A percentile compares a stretch with the other conserved stretches of the same genome.
Conservation (phyloP, 257 asterid species). For the Buddleja alternifolia region DNA sequence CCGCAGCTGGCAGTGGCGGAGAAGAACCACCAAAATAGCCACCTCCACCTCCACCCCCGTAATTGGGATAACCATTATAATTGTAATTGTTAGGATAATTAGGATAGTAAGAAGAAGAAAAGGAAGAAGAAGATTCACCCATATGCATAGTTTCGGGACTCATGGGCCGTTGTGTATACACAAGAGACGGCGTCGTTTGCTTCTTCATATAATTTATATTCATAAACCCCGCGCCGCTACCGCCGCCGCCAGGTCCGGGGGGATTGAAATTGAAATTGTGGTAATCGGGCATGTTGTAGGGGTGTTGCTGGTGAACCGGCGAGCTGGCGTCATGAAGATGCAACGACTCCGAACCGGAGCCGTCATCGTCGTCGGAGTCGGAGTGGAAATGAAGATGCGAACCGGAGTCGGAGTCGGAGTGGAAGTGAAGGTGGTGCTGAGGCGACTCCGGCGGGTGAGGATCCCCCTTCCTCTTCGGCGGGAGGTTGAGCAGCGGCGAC, state of each 20-base stretch:
- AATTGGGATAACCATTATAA: slow-evolving; percentile 25
- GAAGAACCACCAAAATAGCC: slow-evolving; percentile 42
- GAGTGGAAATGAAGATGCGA: slow-evolving; percentile 65
- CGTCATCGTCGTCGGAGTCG: slow-evolving; percentile 42
- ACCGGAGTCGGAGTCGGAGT: slow-evolving; percentile 56
- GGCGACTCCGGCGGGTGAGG: slow-evolving; percentile 17
- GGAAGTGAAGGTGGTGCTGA: slow-evolving; percentile 40
- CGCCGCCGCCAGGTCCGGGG: slow-evolving; percentile 29
- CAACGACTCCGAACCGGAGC: slow-evolving; percentile 42
- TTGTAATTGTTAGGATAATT: neutral
- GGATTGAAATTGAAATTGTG: slow-evolving; percentile 18
- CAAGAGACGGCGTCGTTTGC: slow-evolving; percentile 63
- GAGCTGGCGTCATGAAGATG: slow-evolving; percentile 34
- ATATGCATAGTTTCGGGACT: slow-evolving; percentile 48
- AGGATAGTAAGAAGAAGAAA: slow-evolving; percentile 30
- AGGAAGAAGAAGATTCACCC: slow-evolving; percentile 50
- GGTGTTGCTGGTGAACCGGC: slow-evolving; percentile 19
- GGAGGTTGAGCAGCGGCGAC: slow-evolving; percentile 60
- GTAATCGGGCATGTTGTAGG: slow-evolving; percentile 27
- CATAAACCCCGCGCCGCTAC: slow-evolving; percentile 45
- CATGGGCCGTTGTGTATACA: slow-evolving; percentile 60
- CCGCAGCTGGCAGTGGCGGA: slow-evolving; percentile 27
- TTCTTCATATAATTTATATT: slow-evolving; percentile 65
- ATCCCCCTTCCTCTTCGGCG: slow-evolving; percentile 41
- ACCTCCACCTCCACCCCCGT: slow-evolving; percentile 39